These are phyloP conservation scores for Lactarius sp. DNA, from an alignment of 768 basidiomycete genomes.

Conservation along the genomic window DNA sequence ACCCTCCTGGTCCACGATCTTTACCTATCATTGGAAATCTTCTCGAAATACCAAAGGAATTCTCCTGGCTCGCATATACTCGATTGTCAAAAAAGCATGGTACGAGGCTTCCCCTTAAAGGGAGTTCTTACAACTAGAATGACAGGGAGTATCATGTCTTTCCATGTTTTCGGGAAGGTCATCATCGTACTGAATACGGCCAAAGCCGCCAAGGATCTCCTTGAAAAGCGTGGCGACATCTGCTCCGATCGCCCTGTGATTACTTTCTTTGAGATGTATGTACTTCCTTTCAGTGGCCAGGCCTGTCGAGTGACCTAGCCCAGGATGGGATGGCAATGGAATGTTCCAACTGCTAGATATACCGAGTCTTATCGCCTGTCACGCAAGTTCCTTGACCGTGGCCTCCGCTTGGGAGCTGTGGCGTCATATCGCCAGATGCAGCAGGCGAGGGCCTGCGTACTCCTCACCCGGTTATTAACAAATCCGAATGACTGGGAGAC, in stretches of 20 bases:
- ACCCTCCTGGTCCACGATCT: constrained; percentile 16
- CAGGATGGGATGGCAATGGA: constrained; percentile 6
- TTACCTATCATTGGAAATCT: constrained; percentile 13
- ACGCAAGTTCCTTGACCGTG: constrained; percentile 1
- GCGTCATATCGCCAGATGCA: background rate
- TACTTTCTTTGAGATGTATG: constrained; percentile 11
- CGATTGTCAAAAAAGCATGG: background rate
- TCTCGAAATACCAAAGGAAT: constrained; percentile 13
- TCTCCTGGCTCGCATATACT: constrained; percentile 12
- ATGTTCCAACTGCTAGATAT: background rate
- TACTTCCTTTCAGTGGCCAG: background rate
- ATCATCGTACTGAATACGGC: constrained; percentile 47
- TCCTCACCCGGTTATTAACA: background rate
- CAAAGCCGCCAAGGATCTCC: constrained; percentile 42
- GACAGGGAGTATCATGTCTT: background rate
- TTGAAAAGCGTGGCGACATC: constrained; percentile 49
- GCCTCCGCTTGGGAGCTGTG: background rate
- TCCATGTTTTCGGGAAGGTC: constrained; percentile 41
- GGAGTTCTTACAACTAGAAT: background rate
- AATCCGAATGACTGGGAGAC: background rate
- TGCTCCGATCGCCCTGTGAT: constrained; percentile 9
- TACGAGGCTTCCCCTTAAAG: background rate
- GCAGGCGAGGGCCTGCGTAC: background rate
- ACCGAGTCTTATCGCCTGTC: background rate
- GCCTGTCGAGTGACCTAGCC: background rate